These are phyloP conservation scores for Venustampulla echinocandica DNA, from an alignment of 495 filamentous ascomycete species.

Conservation along the genomic window DNA sequence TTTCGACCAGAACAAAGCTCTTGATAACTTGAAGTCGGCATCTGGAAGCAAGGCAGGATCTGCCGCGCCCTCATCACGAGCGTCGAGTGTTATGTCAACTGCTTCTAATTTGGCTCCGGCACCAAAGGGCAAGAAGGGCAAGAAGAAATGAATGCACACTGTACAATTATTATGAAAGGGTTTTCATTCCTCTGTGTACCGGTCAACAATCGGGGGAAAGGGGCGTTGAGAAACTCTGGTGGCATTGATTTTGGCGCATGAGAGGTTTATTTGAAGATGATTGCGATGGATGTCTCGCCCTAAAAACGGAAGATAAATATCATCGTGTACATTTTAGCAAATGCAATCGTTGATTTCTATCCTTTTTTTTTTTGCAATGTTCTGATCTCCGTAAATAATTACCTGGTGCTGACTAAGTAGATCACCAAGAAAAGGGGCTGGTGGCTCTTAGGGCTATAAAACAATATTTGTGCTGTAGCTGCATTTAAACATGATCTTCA, in stretches of 20 bases:
- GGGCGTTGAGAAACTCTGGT: constrained; percentile 11
- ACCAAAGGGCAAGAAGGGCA: constrained; percentile 42
- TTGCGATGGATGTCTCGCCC: too few species aligned
- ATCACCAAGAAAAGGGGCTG: too few species aligned
- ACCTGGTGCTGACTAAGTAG: too few species aligned
- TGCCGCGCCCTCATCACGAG: constrained; percentile 24
- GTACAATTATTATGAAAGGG: constrained; percentile 10
- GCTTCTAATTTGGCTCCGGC: constrained; percentile 39
- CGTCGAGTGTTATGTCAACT: constrained; percentile 46
- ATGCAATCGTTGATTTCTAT: too few species aligned
- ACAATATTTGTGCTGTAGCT: too few species aligned
- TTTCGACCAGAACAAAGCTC: constrained; percentile 46
- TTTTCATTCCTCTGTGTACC: constrained; percentile 12
- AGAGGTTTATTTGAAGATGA: constrained; percentile 9
- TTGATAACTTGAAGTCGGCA: constrained; percentile 51
- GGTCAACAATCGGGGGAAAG: constrained; percentile 9
- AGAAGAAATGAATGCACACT: constrained; percentile 39
- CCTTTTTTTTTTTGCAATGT: too few species aligned
- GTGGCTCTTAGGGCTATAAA: too few species aligned
- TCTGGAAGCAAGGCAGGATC: constrained; percentile 28
- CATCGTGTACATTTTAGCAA: too few species aligned
- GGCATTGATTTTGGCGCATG: constrained; percentile 20
- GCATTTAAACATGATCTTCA: too few species aligned
- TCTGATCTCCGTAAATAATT: too few species aligned
- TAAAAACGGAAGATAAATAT: too few species aligned